Evolutionary conservation across 768 basidiomycete genomes (phyloP).

Genomic region (Megacollybia marginata): DNA sequence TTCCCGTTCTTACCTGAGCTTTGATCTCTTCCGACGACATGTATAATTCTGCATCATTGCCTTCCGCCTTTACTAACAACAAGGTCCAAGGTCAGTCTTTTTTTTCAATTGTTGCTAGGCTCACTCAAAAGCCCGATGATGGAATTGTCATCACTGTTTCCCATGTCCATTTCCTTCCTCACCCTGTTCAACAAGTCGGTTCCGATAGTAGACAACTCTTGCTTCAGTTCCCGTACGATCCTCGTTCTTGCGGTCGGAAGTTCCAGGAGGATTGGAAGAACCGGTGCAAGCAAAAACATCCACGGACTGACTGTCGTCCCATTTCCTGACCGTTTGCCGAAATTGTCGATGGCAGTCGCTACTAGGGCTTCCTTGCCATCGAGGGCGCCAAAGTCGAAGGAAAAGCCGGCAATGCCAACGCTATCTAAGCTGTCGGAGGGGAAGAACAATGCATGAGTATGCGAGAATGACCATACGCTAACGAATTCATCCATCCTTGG

Average conservation of each 20-base stretch:
- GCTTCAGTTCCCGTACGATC: slow-evolving; percentile 1
- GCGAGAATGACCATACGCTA: slow-evolving; percentile 2
- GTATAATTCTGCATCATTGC: not conserved
- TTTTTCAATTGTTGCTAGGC: not conserved
- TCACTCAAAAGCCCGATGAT: slow-evolving; percentile 17
- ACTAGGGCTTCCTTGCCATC: slow-evolving; percentile 24
- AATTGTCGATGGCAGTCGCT: slow-evolving; percentile 16
- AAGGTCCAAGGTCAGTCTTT: too few species aligned
- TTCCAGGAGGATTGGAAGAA: slow-evolving; percentile 6
- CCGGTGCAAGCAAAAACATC: slow-evolving; percentile 4
- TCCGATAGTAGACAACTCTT: slow-evolving; percentile 7
- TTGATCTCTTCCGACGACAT: slow-evolving; percentile 20
- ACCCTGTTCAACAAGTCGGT: slow-evolving; percentile 6
- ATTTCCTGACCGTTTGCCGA: slow-evolving; percentile 3
- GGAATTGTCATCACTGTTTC: slow-evolving; percentile 11
- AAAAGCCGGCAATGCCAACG: slow-evolving; percentile 37
- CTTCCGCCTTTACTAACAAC: too few species aligned
- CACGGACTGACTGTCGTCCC: not conserved
- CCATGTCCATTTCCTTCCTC: slow-evolving; percentile 5
- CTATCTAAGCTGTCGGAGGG: slow-evolving; percentile 23
- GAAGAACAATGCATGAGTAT: not conserved
- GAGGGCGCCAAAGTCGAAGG: slow-evolving; percentile 36
- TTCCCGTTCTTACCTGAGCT: slow-evolving; percentile 16
- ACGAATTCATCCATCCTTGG: slow-evolving; percentile 4
- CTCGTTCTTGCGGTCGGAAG: slow-evolving; percentile 7